phyloP scores from a whole-genome alignment of 106 monocot genomes.

The Acorus calamus region DNA sequence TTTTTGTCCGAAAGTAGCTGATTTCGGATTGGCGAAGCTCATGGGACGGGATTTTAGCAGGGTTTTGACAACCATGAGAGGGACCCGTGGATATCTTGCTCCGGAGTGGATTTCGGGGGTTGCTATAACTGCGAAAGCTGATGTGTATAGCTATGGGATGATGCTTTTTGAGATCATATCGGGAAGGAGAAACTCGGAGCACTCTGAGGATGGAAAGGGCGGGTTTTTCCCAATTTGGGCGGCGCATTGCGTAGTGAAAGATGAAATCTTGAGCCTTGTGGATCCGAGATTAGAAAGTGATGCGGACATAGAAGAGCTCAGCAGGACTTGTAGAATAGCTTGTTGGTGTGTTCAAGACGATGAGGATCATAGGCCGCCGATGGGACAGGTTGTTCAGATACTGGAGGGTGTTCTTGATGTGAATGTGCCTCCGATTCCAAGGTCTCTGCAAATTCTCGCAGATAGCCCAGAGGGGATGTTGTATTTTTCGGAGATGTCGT shows the following conservation, averaged over 20 bases:
- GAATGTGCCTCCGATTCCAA: slow-evolving; percentile 10
- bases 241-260: slow-evolving; percentile 12
- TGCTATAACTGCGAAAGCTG: slow-evolving; percentile 25
- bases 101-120: slow-evolving; percentile 37
- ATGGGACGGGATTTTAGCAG: slow-evolving; percentile 26
- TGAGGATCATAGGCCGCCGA: slow-evolving; percentile 7
- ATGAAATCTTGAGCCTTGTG: slow-evolving; percentile 18
- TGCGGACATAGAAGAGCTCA: slow-evolving; percentile 12
- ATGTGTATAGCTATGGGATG: slow-evolving; percentile 38
- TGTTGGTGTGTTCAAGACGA: slow-evolving; percentile 22
- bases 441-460: slow-evolving; percentile 3
- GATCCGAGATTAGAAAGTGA: slow-evolving; percentile 16
- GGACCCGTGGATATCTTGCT: slow-evolving; percentile 27
- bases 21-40: slow-evolving; percentile 36
- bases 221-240: slow-evolving; percentile 15
- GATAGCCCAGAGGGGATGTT: slow-evolving; percentile 4
- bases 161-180: slow-evolving; percentile 36
- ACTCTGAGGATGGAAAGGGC: not conserved
- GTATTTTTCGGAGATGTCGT: slow-evolving; percentile 5
- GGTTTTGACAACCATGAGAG: slow-evolving; percentile 34
- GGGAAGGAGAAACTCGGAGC: slow-evolving; percentile 14
- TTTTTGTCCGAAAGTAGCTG: slow-evolving; percentile 25
- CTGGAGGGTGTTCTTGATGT: slow-evolving; percentile 12
- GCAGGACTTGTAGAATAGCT: slow-evolving; percentile 13
- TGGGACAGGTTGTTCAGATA: slow-evolving; percentile 16